Evolutionary conservation across 78 protist species (phyloP), one percentile per base, ranked within the genome.

Genomic region (Polysphondylium violaceum): DNA sequence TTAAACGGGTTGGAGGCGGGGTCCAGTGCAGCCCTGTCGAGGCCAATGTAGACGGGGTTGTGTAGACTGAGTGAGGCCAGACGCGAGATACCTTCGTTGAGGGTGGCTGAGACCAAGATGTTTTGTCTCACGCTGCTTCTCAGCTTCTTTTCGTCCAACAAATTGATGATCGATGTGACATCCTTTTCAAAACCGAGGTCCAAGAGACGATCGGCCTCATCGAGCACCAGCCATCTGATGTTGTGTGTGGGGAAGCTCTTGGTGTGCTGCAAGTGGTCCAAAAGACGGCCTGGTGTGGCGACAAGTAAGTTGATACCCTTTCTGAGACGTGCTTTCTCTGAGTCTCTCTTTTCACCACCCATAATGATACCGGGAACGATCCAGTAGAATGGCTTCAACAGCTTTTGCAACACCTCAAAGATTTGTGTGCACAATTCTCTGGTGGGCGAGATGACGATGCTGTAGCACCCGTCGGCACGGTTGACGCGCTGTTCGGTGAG

Each of bases 201-300:
- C 56, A 97, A 73, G 7, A 96, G 33, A 4, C 97, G 73, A 60
- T 97, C 99, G 3, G 99, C 98, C 69, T 97, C 99, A 81, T 97
- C 99, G 23, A 97, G 40, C 3, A 97, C 77, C 33, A 97, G 14
- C 61, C 53, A 79, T 9, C 35, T 63, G 0, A 93, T 77, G 1
- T 33, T 35, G 27, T n/a, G 31, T 8, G 50, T 17, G n/a, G 64
- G 41, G 50, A 96, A 85, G 3, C 89, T 19, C 35, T 59, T 16
- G 12, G 98, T 97, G 31, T 76, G 78, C 44, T 63, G 67, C 16
- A 96, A 51, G 65, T 98, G 99, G 76, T 98, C 98, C 6, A 94
- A 78, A 4, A 98, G 86, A n/a, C 98, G 41, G 27, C 99, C 99
- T 0, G 98, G 97, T 14, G 99, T 98, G 1, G 98, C 83, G 19